Evolutionary conservation across 495 filamentous ascomycete species (phyloP).

Genomic region (Rostrohypoxylon terebratum): DNA sequence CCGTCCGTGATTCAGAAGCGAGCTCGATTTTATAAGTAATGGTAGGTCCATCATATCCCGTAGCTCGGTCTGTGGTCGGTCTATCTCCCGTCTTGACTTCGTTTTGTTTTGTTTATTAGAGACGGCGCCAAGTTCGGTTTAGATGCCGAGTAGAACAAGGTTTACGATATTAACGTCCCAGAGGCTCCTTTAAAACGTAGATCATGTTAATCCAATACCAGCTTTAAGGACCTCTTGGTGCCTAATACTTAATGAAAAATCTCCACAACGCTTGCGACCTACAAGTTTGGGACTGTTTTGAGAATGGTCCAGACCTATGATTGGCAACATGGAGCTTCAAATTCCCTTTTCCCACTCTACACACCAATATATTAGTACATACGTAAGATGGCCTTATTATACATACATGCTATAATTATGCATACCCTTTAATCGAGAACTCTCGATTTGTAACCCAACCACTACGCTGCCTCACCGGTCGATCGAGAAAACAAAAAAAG

Average conservation of each 20-base stretch:
- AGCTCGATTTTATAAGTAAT: background rate
- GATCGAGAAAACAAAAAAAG: slow-evolving; percentile 1
- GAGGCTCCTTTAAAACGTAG: slow-evolving; percentile 29
- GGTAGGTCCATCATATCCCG: slow-evolving; percentile 1
- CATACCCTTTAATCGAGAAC: slow-evolving; percentile 16
- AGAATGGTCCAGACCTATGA: slow-evolving; percentile 41
- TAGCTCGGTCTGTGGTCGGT: background rate
- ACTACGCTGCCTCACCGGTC: slow-evolving; percentile 19
- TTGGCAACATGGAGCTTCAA: slow-evolving; percentile 29
- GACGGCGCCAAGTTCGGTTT: slow-evolving; percentile 22
- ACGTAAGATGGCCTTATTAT: slow-evolving; percentile 1
- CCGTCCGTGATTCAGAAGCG: background rate
- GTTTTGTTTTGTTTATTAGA: slow-evolving; percentile 14
- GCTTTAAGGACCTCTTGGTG: slow-evolving; percentile 29
- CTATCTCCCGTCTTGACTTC: slow-evolving; percentile 1
- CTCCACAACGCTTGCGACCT: slow-evolving; percentile 45
- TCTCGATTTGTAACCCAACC: background rate
- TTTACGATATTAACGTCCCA: slow-evolving; percentile 41
- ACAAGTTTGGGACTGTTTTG: slow-evolving; percentile 29
- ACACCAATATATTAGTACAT: background rate
- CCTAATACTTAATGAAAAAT: slow-evolving; percentile 39
- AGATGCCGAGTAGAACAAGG: slow-evolving; percentile 34
- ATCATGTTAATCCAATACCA: slow-evolving; percentile 39
- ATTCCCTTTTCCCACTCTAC: slow-evolving; percentile 3
- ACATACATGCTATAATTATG: slow-evolving; percentile 21